Conservation (phyloP, 2,329 filamentous ascomycete species). For the Paecilomyces variotii region DNA sequence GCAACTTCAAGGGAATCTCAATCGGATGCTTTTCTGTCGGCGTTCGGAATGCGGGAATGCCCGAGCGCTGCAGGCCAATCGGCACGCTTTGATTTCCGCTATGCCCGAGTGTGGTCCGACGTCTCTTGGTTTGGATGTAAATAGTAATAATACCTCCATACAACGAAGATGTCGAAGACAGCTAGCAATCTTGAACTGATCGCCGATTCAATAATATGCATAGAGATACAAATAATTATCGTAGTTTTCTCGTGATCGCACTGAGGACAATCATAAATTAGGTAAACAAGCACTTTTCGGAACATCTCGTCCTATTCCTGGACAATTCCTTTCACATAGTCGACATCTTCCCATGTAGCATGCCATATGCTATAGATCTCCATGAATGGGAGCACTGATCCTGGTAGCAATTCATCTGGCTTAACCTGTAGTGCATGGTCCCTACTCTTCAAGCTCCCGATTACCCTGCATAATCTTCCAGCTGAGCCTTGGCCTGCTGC, state of each 20-base stretch:
- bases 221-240: background rate
- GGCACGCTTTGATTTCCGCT: background rate
- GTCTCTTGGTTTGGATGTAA: background rate
- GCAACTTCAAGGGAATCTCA: background rate
- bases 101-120: background rate
- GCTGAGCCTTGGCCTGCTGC: background rate
- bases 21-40: background rate
- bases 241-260: background rate
- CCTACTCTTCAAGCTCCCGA: background rate
- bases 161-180: background rate
- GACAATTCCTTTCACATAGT: constrained; percentile 1
- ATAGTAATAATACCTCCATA: background rate
- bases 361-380: background rate
- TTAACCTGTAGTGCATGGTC: background rate
- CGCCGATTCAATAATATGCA: background rate
- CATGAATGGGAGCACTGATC: background rate
- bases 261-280: background rate
- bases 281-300: no score
- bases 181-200: background rate
- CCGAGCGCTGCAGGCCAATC: background rate
- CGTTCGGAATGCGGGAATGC: background rate
- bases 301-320: background rate
- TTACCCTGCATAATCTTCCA: constrained; percentile 1
- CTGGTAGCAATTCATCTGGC: background rate
- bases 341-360: background rate